These are phyloP conservation scores for Ascomycota sp. DNA, from an alignment of 2,329 filamentous ascomycete species.

Conservation along the genomic window DNA sequence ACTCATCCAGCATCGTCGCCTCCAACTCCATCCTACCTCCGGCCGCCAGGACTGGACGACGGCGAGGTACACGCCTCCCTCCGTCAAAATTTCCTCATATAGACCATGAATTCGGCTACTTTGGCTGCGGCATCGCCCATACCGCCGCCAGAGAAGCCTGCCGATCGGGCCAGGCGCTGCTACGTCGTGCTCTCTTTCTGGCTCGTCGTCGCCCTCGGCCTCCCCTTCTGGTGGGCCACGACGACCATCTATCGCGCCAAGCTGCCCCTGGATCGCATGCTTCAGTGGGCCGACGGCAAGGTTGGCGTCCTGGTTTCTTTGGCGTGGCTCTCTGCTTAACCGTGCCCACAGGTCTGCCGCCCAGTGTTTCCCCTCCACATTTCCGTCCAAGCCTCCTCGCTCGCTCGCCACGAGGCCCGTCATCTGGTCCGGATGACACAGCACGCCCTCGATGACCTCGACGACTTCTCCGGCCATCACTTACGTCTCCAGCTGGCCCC, in stretches of 20 bases:
- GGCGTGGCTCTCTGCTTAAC: background rate
- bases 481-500: conserved; percentile 30
- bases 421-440: conserved; percentile 65
- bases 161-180: conserved; percentile 48
- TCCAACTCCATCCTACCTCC: too few relatives aligned
- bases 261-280: conserved; percentile 67
- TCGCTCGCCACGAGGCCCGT: conserved; percentile 48
- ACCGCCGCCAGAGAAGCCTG: conserved; percentile 60
- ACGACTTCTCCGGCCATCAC: conserved; percentile 71
- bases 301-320: background rate
- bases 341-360: conserved; percentile 47
- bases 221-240: conserved; percentile 92
- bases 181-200: conserved; percentile 77
- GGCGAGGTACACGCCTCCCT: too few relatives aligned
- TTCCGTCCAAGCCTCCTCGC: conserved; percentile 46
- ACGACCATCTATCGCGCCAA: conserved; percentile 79
- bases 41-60: too few relatives aligned
- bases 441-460: conserved; percentile 66
- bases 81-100: too few relatives aligned
- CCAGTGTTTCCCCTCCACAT: conserved; percentile 78
- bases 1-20: too few relatives aligned
- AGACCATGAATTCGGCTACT: too few relatives aligned
- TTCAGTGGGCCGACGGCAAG: conserved; percentile 1
- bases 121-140: too few relatives aligned
- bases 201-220: conserved; percentile 60